Evolutionary conservation across 352 stramenopile species (phyloP).

Genomic region (Phytopythium chamaehyphon): DNA sequence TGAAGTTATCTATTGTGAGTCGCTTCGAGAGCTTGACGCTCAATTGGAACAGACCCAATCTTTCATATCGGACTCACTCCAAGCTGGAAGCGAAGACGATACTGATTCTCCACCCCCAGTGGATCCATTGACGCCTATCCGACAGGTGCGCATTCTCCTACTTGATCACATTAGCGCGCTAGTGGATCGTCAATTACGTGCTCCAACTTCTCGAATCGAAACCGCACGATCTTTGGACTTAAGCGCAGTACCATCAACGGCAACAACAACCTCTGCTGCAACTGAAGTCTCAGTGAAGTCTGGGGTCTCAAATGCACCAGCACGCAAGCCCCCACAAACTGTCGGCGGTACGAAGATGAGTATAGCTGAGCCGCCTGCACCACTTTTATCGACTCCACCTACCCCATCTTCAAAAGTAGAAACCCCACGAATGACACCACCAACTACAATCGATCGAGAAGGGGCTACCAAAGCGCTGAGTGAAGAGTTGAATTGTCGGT

Average conservation of each 20-base stretch:
- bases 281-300: not conserved
- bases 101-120: not conserved
- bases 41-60: not conserved
- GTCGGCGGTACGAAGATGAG: constrained; percentile 2
- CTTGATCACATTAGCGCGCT: constrained; percentile 31
- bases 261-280: not conserved
- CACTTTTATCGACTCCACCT: not conserved
- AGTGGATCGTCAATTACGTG: not conserved
- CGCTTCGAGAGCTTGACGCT: constrained; percentile 16
- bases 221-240: not conserved
- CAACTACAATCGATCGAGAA: not conserved
- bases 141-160: constrained; percentile 26
- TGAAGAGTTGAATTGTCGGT: not conserved
- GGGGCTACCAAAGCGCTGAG: not conserved
- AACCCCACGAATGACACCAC: no score
- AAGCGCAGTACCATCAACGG: no score
- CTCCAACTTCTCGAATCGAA: not conserved
- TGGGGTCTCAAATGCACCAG: not conserved
- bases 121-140: no score
- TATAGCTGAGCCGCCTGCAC: not conserved
- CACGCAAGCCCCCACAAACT: constrained; percentile 1
- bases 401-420: not conserved
- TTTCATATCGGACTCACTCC: not conserved
- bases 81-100: constrained; percentile 4
- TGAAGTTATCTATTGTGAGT: constrained; percentile 29